A percentile compares a stretch with the other conserved stretches of the same genome.
phyloP scores from a whole-genome alignment of 345 rosid species.

The Cardamine occulta region DNA sequence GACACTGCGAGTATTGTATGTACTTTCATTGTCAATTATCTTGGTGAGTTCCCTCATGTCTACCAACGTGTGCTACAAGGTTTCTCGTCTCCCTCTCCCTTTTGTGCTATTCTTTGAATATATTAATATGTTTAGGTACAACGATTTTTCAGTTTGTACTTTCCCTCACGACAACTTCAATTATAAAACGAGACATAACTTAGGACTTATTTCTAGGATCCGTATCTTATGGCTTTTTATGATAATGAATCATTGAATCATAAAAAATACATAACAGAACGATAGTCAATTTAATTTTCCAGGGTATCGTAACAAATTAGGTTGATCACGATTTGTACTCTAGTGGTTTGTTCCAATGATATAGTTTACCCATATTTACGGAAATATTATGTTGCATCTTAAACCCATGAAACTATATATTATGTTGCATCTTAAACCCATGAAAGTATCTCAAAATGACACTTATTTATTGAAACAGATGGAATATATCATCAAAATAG shows the following conservation, averaged over 20 bases:
- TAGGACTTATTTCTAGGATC: no score
- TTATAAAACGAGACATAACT: not conserved
- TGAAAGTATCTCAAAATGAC: not conserved
- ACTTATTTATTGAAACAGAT: not conserved
- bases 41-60: constrained; percentile 44
- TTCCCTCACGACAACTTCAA: constrained; percentile 18
- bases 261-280: no score
- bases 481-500: not conserved
- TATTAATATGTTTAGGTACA: constrained; percentile 18
- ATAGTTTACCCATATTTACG: not conserved
- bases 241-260: no score
- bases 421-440: not conserved
- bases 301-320: not conserved
- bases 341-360: not conserved
- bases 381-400: not conserved
- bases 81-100: constrained; percentile 16
- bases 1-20: constrained; percentile 46
- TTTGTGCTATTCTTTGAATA: not conserved
- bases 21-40: constrained; percentile 44
- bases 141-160: not conserved
- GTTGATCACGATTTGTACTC: not conserved
- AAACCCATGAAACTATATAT: not conserved
- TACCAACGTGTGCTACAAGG: constrained; percentile 45
- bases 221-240: no score
- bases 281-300: not conserved